Evolutionary conservation across 1,284 basidiomycete species (phyloP).

Genomic region (Cutaneotrichosporon cavernicola): DNA sequence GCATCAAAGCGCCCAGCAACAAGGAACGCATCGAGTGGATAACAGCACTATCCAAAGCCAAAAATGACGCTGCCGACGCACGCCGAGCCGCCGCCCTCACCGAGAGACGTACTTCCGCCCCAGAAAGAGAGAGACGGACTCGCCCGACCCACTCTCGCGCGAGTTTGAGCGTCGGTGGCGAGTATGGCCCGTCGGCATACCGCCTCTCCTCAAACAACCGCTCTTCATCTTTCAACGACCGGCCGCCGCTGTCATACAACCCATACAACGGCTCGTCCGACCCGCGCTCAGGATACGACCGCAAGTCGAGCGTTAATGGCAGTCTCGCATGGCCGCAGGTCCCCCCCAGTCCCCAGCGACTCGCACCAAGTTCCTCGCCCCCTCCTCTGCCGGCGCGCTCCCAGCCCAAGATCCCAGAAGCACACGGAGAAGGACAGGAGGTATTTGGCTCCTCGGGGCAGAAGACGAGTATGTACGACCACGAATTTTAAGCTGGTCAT

Average conservation of each 20-base stretch:
- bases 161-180: neutral
- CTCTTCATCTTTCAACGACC: too few relatives aligned
- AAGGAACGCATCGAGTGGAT: slow-evolving; percentile 34
- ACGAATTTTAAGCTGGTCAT: slow-evolving; percentile 14
- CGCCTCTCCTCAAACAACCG: too few relatives aligned
- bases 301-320: neutral
- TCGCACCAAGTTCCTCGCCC: too few relatives aligned
- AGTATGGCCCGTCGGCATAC: too few relatives aligned
- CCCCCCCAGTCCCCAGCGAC: neutral
- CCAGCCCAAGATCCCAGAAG: neutral
- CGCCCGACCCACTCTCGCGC: neutral
- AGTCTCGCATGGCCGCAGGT: neutral
- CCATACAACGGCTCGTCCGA: too few relatives aligned
- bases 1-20: slow-evolving; percentile 21
- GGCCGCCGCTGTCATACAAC: too few relatives aligned
- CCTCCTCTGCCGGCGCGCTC: neutral
- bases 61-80: slow-evolving; percentile 12
- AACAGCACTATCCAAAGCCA: slow-evolving; percentile 15
- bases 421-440: neutral
- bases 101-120: slow-evolving; percentile 2
- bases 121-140: neutral
- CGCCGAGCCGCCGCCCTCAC: slow-evolving; percentile 7
- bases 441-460: slow-evolving; percentile 8
- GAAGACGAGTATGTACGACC: slow-evolving; percentile 20
- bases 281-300: too few relatives aligned